Evolutionary conservation across 306 rosid species (phyloP).

Genomic region (Acacia melanoxylon): DNA sequence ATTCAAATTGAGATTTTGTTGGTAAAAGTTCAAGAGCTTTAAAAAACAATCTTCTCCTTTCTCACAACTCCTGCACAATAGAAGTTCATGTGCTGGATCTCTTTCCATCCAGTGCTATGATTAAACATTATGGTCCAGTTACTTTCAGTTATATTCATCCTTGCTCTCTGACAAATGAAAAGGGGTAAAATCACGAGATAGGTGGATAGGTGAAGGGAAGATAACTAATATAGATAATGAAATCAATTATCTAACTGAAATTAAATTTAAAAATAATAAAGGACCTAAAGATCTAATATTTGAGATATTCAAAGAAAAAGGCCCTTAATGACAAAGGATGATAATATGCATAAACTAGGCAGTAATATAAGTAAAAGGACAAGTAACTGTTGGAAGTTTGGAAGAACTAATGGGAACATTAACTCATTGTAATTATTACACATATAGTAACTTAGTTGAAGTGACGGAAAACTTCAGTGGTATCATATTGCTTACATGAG

Average conservation of each 20-base stretch:
- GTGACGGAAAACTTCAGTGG: neutral
- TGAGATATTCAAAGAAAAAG: neutral
- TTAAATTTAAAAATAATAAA: neutral
- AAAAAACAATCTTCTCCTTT: neutral
- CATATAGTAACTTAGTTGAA: neutral
- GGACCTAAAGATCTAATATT: neutral
- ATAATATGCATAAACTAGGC: neutral
- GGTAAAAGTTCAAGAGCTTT: slow-evolving; percentile 9
- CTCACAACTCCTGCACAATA: slow-evolving; percentile 5
- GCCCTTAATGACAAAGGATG: neutral
- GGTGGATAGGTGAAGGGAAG: neutral
- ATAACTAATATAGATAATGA: neutral
- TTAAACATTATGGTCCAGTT: neutral
- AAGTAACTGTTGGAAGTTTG: neutral
- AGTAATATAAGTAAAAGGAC: neutral
- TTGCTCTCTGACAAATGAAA: slow-evolving; percentile 2
- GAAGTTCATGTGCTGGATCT: neutral
- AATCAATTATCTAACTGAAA: neutral
- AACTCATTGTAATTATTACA: neutral
- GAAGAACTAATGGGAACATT: neutral
- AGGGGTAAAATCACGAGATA: neutral
- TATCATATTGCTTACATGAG: neutral
- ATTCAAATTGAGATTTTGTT: slow-evolving; percentile 14
- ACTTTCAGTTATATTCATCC: neutral
- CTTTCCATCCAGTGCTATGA: slow-evolving; percentile 8